Percentiles rank a stretch among this genome's conserved stretches.
Evolutionary conservation across 2,329 filamentous ascomycete genomes (phyloP).

Genomic region (Penicillium thymicola): DNA sequence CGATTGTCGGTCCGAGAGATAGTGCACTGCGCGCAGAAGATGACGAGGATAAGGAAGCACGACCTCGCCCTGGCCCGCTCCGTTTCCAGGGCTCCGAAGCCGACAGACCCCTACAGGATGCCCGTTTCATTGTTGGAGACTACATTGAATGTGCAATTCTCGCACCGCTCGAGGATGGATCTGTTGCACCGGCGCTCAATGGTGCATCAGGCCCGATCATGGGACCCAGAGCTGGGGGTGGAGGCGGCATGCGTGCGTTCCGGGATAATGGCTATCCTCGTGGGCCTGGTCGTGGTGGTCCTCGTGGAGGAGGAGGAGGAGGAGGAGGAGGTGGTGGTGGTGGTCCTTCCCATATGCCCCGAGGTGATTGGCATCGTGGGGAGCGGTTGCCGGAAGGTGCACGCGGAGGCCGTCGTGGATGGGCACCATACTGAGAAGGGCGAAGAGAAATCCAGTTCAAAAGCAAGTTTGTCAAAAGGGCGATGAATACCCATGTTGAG

Average conservation of each 20-base stretch:
- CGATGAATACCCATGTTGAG: constrained; percentile 7
- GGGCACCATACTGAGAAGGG: constrained; percentile 37
- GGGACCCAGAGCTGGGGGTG: constrained; percentile 22
- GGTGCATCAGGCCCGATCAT: constrained; percentile 31
- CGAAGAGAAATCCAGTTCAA: neutral
- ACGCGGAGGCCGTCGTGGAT: constrained; percentile 37
- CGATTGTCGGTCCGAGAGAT: constrained; percentile 61
- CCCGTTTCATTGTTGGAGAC: constrained; percentile 82
- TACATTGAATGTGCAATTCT: constrained; percentile 80
- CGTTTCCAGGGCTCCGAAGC: constrained; percentile 57
- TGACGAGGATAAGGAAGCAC: constrained; percentile 38
- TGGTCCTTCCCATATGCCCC: constrained; percentile 32
- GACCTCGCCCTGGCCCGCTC: constrained; percentile 30
- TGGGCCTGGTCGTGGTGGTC: constrained; percentile 41
- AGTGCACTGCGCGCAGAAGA: constrained; percentile 28
- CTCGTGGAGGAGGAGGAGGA: constrained; percentile 31
- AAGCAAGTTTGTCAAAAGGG: neutral
- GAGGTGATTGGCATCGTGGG: constrained; percentile 50
- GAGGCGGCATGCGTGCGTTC: constrained; percentile 41
- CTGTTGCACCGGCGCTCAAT: constrained; percentile 56
- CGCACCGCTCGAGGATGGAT: constrained; percentile 70
- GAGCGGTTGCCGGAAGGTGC: constrained; percentile 45
- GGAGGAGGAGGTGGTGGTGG: constrained; percentile 31
- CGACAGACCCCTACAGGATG: constrained; percentile 71
- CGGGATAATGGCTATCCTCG: constrained; percentile 48